Base-by-base conservation (phyloP, 2,329 filamentous ascomycete species). In the Nannizzia gypsea region DNA sequence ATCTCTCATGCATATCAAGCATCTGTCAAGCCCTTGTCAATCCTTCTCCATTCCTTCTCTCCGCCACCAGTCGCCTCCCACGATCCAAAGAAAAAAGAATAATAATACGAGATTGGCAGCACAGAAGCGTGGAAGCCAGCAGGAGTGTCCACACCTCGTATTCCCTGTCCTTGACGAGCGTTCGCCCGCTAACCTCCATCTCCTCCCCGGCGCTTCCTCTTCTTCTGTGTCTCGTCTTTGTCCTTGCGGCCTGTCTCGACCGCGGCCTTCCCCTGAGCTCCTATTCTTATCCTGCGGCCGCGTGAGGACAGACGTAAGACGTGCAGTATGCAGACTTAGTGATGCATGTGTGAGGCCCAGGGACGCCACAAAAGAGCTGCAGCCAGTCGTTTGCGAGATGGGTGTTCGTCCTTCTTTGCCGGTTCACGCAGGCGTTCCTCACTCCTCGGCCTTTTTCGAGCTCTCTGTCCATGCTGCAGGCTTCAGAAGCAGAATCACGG, bases 341-440 rank as follows among this genome's bases (percentile, higher is more conserved):
- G 26, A 54, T 54, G 50, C 50, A 54, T 54, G 50, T 54, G 50
- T 54, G 26, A 54, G 50, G 50, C 13, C 50, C 44, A 50, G 44
- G 8, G 44, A 24, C 44, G 50, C 50, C 50, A 54, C 50, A 52
- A 13, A n/a, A 52, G 48, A n/a, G 13, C 50, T 50, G 44, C 44
- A 50, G 11, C 44, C 44, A 50, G 44, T 50, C 44, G 38, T 42
- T 11, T 42, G 38, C n/a, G 38, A 42, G 38, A 6, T 20, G 6
- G 31, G 31, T 36, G 38, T 42, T 42, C 38, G 38, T 42, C 38
- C 15, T n/a, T 42, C 15, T 42, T n/a, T 42, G 38, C 38, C 13
- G n/a, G 38, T 15, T 15, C 31, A 34, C 31, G 42, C 20, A 46
- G 42, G n/a, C n/a, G n/a, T n/a, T n/a, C n/a, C n/a, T n/a, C n/a